Evolutionary conservation across 129 eudicot species (phyloP), one percentile per base, ranked within the genome.

Genomic region (Chrysanthemum seticuspe): DNA sequence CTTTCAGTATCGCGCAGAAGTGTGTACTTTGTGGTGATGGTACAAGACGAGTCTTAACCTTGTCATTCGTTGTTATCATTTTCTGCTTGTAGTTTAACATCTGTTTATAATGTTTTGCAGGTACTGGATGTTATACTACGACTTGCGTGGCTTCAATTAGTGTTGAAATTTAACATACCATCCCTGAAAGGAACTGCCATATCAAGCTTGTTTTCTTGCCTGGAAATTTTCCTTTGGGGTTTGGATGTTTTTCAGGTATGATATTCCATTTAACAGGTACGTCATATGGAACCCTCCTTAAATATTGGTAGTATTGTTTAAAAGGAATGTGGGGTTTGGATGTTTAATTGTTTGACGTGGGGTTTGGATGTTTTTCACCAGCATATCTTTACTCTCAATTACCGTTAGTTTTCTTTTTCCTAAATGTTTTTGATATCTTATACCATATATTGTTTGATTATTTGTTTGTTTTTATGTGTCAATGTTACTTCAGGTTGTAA

Each of bases 231-330:
- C 45, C 90, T 90, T 96, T 60, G 95, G 95, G 60, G 79, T 91
- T 50, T 91, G 97, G 97, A 91, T 83, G 82, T 91, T 91, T 87
- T 91, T 91, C 83, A 91, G 97, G 96, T 91, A 86, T 36, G 50
- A 5, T 62, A 44, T 16, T 55, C 29, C 52, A 23, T 69, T 51
- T 62, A 13, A 10, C 19, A 50, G 21, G 21, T 19, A 19, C 0
- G 21, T 19, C 21, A 19, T 19, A 19, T 19, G 21, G 21, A 19
- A 19, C 21, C 21, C 21, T 19, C 21, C 21, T 19, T 19, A 19
- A 19, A 19, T 19, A 19, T 19, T 19, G 21, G 21, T 19, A 19
- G 21, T 19, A 19, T 19, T 19, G 0, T 19, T 19, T 19, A 19
- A 19, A 19, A 19, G 21, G 21, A 19, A 19, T 19, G 21, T 19